These are phyloP conservation scores for Alternaria dauci DNA, from an alignment of 2,329 filamentous ascomycete species.

Conservation along the genomic window DNA sequence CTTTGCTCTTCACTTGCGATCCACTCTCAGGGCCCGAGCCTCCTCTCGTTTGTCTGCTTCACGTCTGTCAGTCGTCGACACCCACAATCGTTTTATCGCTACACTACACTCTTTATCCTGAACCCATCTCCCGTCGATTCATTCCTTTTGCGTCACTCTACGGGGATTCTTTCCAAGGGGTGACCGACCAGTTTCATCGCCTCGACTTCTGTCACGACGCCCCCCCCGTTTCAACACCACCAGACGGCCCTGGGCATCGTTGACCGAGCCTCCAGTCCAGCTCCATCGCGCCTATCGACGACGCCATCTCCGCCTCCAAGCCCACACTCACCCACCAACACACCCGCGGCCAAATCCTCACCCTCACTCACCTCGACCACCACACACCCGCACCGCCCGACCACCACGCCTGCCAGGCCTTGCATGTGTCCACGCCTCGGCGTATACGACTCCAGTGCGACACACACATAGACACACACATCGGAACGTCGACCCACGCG, in stretches of 20 bases:
- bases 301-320: constrained; percentile 5
- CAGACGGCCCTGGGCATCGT: constrained; percentile 17
- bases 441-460: constrained; percentile 38
- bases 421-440: constrained; percentile 34
- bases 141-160: constrained; percentile 41
- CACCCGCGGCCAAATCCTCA: background rate
- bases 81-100: constrained; percentile 37
- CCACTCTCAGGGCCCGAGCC: constrained; percentile 25
- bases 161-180: constrained; percentile 49
- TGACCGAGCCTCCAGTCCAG: constrained; percentile 19
- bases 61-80: constrained; percentile 31
- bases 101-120: constrained; percentile 14
- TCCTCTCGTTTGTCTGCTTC: constrained; percentile 31
- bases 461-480: constrained; percentile 2
- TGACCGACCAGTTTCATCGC: constrained; percentile 27
- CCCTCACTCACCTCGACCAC: background rate
- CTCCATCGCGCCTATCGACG: constrained; percentile 3
- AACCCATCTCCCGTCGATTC: constrained; percentile 20
- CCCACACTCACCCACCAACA: constrained; percentile 11
- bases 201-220: constrained; percentile 40
- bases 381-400: constrained; percentile 1
- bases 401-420: constrained; percentile 18
- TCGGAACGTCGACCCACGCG: constrained; percentile 11
- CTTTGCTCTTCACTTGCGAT: constrained; percentile 20
- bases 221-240: constrained; percentile 45